Percentiles rank a stretch among this genome's conserved stretches.
Evolutionary conservation across 768 basidiomycete species (phyloP).

Genomic region (Panaeolus papilionaceus): DNA sequence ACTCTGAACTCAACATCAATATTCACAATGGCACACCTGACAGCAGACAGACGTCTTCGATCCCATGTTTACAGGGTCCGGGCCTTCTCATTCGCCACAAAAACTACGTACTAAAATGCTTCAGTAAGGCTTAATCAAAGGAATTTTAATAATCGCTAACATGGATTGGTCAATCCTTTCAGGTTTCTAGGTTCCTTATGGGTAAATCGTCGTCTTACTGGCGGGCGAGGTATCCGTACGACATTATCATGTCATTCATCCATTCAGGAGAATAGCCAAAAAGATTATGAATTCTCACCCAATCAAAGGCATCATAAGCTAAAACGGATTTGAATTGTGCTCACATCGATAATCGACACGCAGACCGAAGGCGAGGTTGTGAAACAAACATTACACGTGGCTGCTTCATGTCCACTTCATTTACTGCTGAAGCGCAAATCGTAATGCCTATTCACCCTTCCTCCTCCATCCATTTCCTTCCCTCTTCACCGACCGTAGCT

Average conservation of each 20-base stretch:
- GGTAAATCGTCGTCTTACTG: background rate
- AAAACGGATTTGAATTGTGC: constrained; percentile 12
- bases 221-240: background rate
- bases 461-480: constrained; percentile 24
- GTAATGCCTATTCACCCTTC: constrained; percentile 24
- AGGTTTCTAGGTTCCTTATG: background rate
- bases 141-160: constrained; percentile 6
- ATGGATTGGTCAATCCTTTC: constrained; percentile 10
- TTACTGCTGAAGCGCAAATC: constrained; percentile 29
- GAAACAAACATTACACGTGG: constrained; percentile 37
- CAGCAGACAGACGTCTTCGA: constrained; percentile 11
- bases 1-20: background rate
- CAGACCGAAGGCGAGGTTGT: constrained; percentile 10
- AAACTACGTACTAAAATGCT: background rate
- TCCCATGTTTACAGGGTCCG: constrained; percentile 11
- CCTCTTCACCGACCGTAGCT: constrained; percentile 22
- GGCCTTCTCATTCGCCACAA: constrained; percentile 8
- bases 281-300: constrained; percentile 4
- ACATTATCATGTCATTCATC: background rate
- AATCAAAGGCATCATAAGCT: constrained; percentile 12
- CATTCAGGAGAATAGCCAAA: constrained; percentile 1
- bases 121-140: background rate
- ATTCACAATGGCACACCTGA: constrained; percentile 12
- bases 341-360: constrained; percentile 17
- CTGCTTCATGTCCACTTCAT: constrained; percentile 43